These are phyloP conservation scores for Elongisporangium anandrum DNA, from an alignment of 352 stramenopile species.

Conservation along the genomic window DNA sequence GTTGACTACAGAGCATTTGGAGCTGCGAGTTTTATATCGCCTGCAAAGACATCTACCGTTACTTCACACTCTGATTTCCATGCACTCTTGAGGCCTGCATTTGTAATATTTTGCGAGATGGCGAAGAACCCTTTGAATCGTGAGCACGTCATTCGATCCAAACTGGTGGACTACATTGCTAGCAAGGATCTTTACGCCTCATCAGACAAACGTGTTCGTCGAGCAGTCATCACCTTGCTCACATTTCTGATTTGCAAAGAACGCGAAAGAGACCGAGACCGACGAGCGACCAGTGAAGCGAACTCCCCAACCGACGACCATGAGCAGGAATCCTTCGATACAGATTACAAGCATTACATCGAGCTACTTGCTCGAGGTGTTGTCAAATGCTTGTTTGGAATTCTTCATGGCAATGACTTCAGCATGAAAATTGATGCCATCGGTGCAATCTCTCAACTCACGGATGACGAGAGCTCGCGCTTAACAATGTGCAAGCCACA, in stretches of 20 bases:
- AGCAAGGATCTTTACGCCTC: conserved; percentile 48
- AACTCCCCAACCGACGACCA: neutral
- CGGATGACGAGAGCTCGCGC: conserved; percentile 51
- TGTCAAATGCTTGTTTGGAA: conserved; percentile 69
- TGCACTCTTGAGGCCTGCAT: conserved; percentile 30
- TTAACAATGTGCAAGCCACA: conserved; percentile 65
- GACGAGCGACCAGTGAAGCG: neutral
- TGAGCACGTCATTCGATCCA: conserved; percentile 57
- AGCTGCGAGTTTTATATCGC: neutral
- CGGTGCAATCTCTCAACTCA: conserved; percentile 62
- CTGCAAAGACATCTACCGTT: conserved; percentile 6
- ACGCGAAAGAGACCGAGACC: conserved; percentile 26
- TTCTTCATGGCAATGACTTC: conserved; percentile 63
- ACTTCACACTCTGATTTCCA: conserved; percentile 12
- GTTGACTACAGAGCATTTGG: neutral
- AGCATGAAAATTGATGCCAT: conserved; percentile 68
- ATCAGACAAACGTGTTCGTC: conserved; percentile 54
- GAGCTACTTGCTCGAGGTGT: conserved; percentile 65
- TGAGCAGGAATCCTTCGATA: conserved; percentile 8
- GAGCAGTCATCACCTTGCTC: conserved; percentile 50
- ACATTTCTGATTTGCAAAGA: conserved; percentile 59
- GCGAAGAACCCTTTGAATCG: conserved; percentile 49
- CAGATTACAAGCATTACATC: conserved; percentile 68
- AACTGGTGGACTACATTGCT: conserved; percentile 55
- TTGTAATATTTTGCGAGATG: conserved; percentile 59